Base-by-base conservation (phyloP, 1,284 basidiomycete genomes). In the Pulchroboletus neoregius region DNA sequence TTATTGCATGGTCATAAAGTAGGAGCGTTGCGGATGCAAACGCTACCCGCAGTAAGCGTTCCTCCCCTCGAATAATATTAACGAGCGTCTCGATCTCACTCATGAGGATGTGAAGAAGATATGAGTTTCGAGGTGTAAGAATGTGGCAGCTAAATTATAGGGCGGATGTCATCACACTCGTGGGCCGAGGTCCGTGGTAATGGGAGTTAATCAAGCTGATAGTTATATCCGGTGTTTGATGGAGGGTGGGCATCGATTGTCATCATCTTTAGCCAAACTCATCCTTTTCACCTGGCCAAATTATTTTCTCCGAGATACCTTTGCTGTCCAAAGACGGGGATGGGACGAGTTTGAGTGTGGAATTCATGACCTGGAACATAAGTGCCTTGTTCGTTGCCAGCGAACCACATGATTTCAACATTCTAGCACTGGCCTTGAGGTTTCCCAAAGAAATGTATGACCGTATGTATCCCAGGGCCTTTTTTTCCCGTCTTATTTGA, bases 1-100 rank as follows among this genome's bases (percentile, higher is more conserved):
- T 55, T n/a, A 55, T 49, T 10, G 18, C 37, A 35, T 58, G 59
- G 7, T 58, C 57, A 31, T 62, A 62, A 12, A 62, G 31, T n/a
- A 58, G 37, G 31, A 58, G 42, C 4, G 57, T 43, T n/a, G 40
- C 26, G n/a, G 39, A 55, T 16, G 44, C 55, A 34, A 45, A 10
- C 9, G 2, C 26, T 38, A 34, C 40, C 37, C 46, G 36, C 12
- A n/a, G 18, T 4, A 45, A 20, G 7, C n/a, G 16, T 9, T 12
- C 39, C 3, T 4, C 1, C 4, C 37, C 40, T 3, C 3, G 16
- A 13, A 2, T 0, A 3, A 10, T 13, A n/a, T n/a, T n/a, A n/a
- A n/a, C n/a, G 13, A 36, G 37, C 22, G 5, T 6, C 6, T 16
- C 16, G 16, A 4, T 6, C 20, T 24, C 18, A n/a, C 3, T 5